A percentile compares a stretch with the other conserved stretches of the same genome.
phyloP scores from a whole-genome alignment of 2,329 filamentous ascomycete genomes.

The Verticillium nubilum region DNA sequence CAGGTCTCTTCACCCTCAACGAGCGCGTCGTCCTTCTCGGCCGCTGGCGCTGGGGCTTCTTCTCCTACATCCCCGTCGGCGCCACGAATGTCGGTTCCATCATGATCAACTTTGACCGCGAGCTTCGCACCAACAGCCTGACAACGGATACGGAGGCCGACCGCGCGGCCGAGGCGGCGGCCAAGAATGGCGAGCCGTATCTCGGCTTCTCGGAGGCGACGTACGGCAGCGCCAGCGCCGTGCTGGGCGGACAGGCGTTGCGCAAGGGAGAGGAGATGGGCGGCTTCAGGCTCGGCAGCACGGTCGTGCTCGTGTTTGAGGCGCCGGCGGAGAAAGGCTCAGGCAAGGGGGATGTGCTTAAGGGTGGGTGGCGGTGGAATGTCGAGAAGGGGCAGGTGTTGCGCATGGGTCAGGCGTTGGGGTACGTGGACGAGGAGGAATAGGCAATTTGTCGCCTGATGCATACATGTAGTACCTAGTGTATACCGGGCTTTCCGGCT shows the following conservation, averaged over 20 bases:
- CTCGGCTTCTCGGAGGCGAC: constrained; percentile 90
- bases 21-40: constrained; percentile 92
- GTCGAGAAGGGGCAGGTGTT: constrained; percentile 84
- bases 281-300: constrained; percentile 92
- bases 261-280: constrained; percentile 94
- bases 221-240: constrained; percentile 69
- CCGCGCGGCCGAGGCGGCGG: constrained; percentile 73
- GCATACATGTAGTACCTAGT: not conserved
- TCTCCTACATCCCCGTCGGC: constrained; percentile 90
- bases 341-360: constrained; percentile 40
- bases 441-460: not conserved
- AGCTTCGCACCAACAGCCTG: constrained; percentile 87
- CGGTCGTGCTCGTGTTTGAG: constrained; percentile 93
- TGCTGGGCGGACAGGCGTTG: constrained; percentile 79
- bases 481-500: not conserved
- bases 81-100: constrained; percentile 97
- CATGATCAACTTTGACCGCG: constrained; percentile 92
- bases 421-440: constrained; percentile 56
- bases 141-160: constrained; percentile 91
- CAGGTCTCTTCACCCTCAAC: constrained; percentile 93
- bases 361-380: constrained; percentile 75
- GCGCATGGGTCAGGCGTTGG: constrained; percentile 83
- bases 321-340: constrained; percentile 49
- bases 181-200: constrained; percentile 71
- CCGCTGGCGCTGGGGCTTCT: constrained; percentile 95